Evolutionary conservation across 352 stramenopile species (phyloP).

Genomic region (Globisporangium barbulae): DNA sequence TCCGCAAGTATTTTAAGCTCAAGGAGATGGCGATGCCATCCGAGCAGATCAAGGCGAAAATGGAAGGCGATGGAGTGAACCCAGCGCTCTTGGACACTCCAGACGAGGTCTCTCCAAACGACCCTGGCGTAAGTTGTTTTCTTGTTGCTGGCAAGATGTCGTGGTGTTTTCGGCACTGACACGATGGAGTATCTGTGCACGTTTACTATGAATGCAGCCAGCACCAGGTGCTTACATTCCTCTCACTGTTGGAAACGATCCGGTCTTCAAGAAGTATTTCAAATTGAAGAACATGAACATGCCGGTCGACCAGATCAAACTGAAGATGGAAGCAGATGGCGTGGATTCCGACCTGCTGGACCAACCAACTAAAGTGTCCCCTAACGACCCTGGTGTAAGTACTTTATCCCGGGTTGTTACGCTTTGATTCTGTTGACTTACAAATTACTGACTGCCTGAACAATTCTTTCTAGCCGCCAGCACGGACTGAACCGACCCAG

Average conservation of each 20-base stretch:
- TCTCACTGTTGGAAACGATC: slow-evolving; percentile 73
- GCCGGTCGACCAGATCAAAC: slow-evolving; percentile 77
- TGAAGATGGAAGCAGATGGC: slow-evolving; percentile 85
- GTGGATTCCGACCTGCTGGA: slow-evolving; percentile 66
- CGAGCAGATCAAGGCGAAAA: slow-evolving; percentile 81
- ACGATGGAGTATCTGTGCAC: neutral
- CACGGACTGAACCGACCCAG: neutral
- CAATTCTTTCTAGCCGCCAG: slow-evolving; percentile 23
- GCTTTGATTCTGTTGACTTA: neutral
- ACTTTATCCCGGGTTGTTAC: neutral
- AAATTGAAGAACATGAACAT: slow-evolving; percentile 85
- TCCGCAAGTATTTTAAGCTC: slow-evolving; percentile 84
- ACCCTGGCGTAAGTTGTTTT: slow-evolving; percentile 53
- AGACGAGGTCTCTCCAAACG: slow-evolving; percentile 70
- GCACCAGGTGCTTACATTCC: slow-evolving; percentile 62
- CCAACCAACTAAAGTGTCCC: slow-evolving; percentile 54
- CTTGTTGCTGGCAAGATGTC: neutral
- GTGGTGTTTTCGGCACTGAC: neutral
- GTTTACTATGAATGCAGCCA: slow-evolving; percentile 29
- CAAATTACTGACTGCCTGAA: neutral
- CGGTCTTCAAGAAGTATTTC: slow-evolving; percentile 83
- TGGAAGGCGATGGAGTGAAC: slow-evolving; percentile 67
- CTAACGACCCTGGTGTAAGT: slow-evolving; percentile 79
- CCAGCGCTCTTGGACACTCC: slow-evolving; percentile 63
- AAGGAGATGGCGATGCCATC: slow-evolving; percentile 74